Evolutionary conservation across 2,329 filamentous ascomycete genomes (phyloP), one percentile per base, ranked within the genome.

Genomic region (Ploettnerulaceae sp.): DNA sequence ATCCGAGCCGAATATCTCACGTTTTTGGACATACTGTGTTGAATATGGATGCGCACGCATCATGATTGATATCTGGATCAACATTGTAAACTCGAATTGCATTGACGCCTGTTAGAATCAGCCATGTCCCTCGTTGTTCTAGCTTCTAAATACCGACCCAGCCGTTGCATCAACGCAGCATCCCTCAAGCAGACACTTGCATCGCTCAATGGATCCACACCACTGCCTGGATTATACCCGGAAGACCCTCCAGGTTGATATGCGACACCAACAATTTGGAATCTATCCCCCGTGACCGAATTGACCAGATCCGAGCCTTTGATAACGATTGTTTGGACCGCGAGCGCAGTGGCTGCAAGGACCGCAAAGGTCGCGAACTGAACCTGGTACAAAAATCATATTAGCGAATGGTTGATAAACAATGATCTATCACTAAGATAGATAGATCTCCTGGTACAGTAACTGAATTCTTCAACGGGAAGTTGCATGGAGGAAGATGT

Each of bases 61-160:
- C 79, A 61, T 84, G 81, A 70, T 84, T 82, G 52, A 82, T 65
- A 58, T 81, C 65, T 22, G 80, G 81, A 63, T 81, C 74, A 51
- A 84, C 64, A 69, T 84, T 84, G 69, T 84, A 84, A n/a, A 83
- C 78, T 39, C 81, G 81, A 60, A 85, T 79, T 51, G 81, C 71
- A 68, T 84, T 84, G 63, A 83, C 70, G 52, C 81, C 64, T 57
- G 46, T 41, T 44, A 7, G n/a, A 29, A 46, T 55, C 17, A 56
- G 43, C 7, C 14, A 20, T 8, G 5, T 12, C 21, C 29, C 7
- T 14, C 9, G 5, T 26, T 9, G 14, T 37, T 17, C 20, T 38
- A 9, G 35, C 44, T 44, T 49, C 28, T 40, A 43, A 18, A 15
- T 9, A 39, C 51, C 5, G 20, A 57, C 54, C 79, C 45, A 83